Percentiles rank a stretch among this genome's conserved stretches.
Evolutionary conservation across 306 rosid species (phyloP).

Genomic region (Begonia fuchsioides): DNA sequence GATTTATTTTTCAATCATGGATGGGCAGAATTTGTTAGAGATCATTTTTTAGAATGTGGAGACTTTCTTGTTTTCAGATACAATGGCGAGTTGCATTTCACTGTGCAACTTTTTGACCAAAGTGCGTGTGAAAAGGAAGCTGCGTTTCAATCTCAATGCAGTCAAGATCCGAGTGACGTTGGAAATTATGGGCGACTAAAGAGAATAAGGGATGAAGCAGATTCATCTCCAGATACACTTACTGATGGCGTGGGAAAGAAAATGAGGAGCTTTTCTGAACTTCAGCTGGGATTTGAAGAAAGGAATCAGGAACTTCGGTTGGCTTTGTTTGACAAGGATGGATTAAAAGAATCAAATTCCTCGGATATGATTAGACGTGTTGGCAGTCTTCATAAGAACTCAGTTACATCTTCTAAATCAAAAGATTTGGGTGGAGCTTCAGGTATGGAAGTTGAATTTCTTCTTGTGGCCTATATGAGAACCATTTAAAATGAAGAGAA

Average conservation of each 20-base stretch:
- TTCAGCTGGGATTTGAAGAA: too few relatives aligned
- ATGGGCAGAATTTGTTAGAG: constrained; percentile 62
- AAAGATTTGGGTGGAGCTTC: constrained; percentile 23
- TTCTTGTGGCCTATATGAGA: too few relatives aligned
- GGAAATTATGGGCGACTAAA: constrained; percentile 8
- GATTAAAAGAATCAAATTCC: constrained; percentile 22
- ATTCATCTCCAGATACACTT: constrained; percentile 24
- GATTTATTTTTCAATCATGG: constrained; percentile 50
- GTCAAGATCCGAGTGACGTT: constrained; percentile 23
- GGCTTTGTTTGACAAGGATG: constrained; percentile 17
- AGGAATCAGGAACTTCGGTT: constrained; percentile 17
- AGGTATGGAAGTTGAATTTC: too few relatives aligned
- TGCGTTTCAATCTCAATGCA: constrained; percentile 46
- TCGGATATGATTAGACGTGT: constrained; percentile 12
- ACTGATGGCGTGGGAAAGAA: constrained; percentile 34
- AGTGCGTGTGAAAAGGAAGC: constrained; percentile 80
- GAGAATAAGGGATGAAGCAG: constrained; percentile 30
- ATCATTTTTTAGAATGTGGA: constrained; percentile 54
- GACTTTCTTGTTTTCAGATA: constrained; percentile 83
- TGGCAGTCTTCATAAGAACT: constrained; percentile 13
- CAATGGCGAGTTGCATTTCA: constrained; percentile 49
- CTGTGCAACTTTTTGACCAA: constrained; percentile 64
- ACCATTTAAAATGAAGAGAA: too few relatives aligned
- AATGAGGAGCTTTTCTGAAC: constrained; percentile 23
- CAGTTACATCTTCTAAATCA: constrained; percentile 16